phyloP scores from a whole-genome alignment of 1,139 yeast species.

The Suhomyces wounanorum region DNA sequence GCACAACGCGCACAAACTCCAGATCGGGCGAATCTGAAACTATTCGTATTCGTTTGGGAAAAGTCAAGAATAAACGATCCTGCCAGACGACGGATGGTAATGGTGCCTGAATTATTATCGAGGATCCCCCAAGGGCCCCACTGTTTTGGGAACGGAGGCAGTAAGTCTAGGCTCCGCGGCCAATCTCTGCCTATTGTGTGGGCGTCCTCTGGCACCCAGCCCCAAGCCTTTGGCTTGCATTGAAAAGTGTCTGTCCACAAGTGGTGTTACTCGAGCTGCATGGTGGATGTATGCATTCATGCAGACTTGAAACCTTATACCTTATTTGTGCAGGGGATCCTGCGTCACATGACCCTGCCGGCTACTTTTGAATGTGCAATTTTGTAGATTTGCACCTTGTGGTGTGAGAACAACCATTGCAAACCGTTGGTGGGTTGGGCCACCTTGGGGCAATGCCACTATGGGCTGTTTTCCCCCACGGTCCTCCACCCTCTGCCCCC shows the following conservation, averaged over 20 bases:
- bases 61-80: not conserved
- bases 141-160: not conserved
- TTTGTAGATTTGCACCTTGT: too few relatives aligned
- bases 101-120: not conserved
- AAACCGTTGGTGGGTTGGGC: too few relatives aligned
- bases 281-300: not conserved
- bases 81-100: not conserved
- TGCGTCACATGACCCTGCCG: not conserved
- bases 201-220: not conserved
- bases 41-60: not conserved
- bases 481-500: too few relatives aligned
- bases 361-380: not conserved
- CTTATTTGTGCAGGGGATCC: not conserved
- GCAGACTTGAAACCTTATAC: not conserved
- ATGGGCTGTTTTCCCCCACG: too few relatives aligned
- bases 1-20: not conserved
- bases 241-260: not conserved
- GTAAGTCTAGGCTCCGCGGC: not conserved
- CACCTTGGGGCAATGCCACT: too few relatives aligned
- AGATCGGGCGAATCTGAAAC: not conserved
- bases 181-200: not conserved
- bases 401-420: too few relatives aligned
- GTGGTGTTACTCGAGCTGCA: not conserved
- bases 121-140: not conserved
- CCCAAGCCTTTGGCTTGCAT: too few relatives aligned